Base-by-base conservation (phyloP, 208 protist genomes). In the Crithidia expoeki region DNA sequence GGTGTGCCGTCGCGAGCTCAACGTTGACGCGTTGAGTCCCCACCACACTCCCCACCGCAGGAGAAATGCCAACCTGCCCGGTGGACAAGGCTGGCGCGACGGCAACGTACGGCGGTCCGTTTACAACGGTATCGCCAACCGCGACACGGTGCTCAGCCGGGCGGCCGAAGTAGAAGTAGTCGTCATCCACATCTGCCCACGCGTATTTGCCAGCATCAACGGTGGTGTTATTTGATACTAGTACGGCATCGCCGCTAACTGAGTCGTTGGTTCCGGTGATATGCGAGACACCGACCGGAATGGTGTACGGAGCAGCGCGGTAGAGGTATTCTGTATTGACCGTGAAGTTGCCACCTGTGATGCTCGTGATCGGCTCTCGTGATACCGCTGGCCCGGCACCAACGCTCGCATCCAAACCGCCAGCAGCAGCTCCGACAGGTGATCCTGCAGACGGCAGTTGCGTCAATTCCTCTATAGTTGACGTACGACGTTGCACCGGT, bases 141-240 rank as follows among this genome's bases (percentile, higher is more conserved):
- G 59, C 56, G 34, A 73, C 40, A 4, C 57, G 44, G 33, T 51
- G 34, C 38, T 62, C 49, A 11, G 49, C 65, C 14, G 55, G 62
- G 0, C 70, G 78, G n/a, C 86, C 90, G 80, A 93, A 95, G 76
- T 89, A 90, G 51, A 93, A 93, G 73, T 95, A 93, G 74, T 93
- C 88, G 21, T 93, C 88, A 23, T 92, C 85, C 40, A 83, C 76
- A 23, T 88, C 76, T 2, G 79, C 64, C 72, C 76, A 84, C n/a
- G 61, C 62, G 46, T 53, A 63, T 16, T 23, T 53, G 25, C 32
- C 63, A 4, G 4, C 36, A 7, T 17, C 21, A 4, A 33, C 44
- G 5, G 7, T 30, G 32, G 28, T 12, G 70, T 17, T 86, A 68
- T 90, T 82, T 27, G 88, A 81, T 9, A 12, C 80, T 27, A 86